A percentile compares a stretch with the other conserved stretches of the same genome.
Evolutionary conservation across 2,329 filamentous ascomycete species (phyloP).

Genomic region (Penicillium sp.): DNA sequence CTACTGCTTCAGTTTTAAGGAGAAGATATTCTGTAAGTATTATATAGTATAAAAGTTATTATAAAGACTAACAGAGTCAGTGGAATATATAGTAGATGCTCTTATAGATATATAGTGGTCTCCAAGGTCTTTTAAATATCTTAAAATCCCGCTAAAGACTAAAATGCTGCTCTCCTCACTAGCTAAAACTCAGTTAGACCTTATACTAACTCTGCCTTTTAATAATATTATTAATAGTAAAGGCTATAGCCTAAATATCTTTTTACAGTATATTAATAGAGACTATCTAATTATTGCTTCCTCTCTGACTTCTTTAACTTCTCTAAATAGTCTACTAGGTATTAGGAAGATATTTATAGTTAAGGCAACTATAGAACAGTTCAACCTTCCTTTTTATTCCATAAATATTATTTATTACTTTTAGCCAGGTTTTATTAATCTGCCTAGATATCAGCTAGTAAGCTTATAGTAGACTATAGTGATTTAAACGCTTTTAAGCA

Average conservation of each 20-base stretch:
- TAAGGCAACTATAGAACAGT: conserved; percentile 30
- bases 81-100: conserved; percentile 20
- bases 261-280: conserved; percentile 24
- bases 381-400: conserved; percentile 27
- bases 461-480: conserved; percentile 16
- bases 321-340: conserved; percentile 10
- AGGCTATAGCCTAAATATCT: conserved; percentile 30
- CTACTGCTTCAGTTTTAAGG: conserved; percentile 23
- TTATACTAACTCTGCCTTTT: conserved; percentile 20
- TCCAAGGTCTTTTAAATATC: conserved; percentile 18
- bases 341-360: conserved; percentile 37
- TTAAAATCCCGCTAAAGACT: conserved; percentile 22
- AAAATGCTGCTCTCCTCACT: conserved; percentile 19
- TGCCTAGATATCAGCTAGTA: conserved; percentile 20
- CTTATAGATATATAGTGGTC: conserved; percentile 19
- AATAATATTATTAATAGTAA: conserved; percentile 36
- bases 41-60: conserved; percentile 1
- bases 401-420: conserved; percentile 7
- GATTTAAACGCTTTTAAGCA: conserved; percentile 37
- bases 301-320: neutral
- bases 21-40: conserved; percentile 24
- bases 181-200: conserved; percentile 15
- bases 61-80: conserved; percentile 5
- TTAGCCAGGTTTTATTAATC: conserved; percentile 5
- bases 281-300: conserved; percentile 6